Base-by-base conservation (phyloP, 768 basidiomycete species). In the Russula lepida region DNA sequence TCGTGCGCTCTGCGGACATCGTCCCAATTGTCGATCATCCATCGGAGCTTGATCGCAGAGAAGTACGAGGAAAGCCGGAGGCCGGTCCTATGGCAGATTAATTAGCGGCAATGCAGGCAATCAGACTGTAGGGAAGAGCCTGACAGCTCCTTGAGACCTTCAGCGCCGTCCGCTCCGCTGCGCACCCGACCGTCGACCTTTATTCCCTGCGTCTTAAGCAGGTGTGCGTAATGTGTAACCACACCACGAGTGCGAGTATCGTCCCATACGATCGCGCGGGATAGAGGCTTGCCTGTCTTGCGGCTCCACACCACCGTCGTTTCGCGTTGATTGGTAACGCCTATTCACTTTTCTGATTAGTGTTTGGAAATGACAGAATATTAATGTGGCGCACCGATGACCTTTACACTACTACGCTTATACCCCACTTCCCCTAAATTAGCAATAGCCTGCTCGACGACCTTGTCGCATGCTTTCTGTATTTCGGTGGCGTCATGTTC, bases 61-160 rank as follows among this genome's bases (percentile, higher is more conserved):
- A 99, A 99, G 75, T 99, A 99, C 0, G 97, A 98, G 19, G 95
- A 97, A 7, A 98, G 79, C n/a, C 89, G 89, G 41, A 97, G 82
- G 37, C 95, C 95, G 51, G 93, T 95, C 62, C 91, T 95, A 65
- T 33, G 54, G 52, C 33, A 50, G 51, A 58, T 44, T 35, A 46
- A 32, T 62, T 43, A 57, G 48, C 41, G 54, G 52, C 35, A 39
- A 55, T 21, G 39, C 19, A 7, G 44, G 33, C 44, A 19, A 44
- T 21, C 51, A 54, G 30, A 19, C 19, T 49, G 49, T n/a, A 54
- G n/a, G n/a, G n/a, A n/a, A n/a, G n/a, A n/a, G n/a, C n/a, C n/a
- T n/a, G n/a, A n/a, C n/a, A n/a, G n/a, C 25, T 84, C 76, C 41
- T 84, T 79, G 58, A 95, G 75, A 4, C 81, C 80, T 56, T 85